Conservation (phyloP, 306 rosid species). For the Citrullus mucosospermus region DNA sequence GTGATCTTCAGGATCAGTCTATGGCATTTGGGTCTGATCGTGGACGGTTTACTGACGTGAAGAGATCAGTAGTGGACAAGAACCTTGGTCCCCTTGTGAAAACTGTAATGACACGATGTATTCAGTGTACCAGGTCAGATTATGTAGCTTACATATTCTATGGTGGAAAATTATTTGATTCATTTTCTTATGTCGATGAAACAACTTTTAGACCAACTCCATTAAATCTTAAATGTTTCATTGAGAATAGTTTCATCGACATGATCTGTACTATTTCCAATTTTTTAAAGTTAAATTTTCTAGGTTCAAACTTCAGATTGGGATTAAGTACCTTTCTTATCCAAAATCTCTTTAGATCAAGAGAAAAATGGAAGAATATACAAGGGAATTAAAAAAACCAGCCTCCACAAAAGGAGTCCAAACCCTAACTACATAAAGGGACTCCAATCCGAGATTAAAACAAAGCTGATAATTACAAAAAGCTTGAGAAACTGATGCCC, state of each 20-base stretch:
- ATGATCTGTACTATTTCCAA: neutral
- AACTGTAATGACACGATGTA: slow-evolving; percentile 98
- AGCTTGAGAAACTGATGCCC: too few species aligned
- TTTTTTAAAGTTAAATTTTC: neutral
- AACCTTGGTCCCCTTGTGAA: slow-evolving; percentile 97
- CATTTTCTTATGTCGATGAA: neutral
- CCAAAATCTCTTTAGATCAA: neutral
- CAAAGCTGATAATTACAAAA: too few species aligned
- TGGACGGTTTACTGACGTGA: slow-evolving; percentile 91
- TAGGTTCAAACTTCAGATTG: neutral
- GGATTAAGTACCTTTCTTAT: neutral
- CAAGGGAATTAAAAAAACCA: too few species aligned
- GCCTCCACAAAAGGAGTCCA: too few species aligned
- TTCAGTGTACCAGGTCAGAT: slow-evolving; percentile 90
- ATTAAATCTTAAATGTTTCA: neutral
- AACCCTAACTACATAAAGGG: too few species aligned
- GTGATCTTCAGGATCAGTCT: slow-evolving; percentile 99
- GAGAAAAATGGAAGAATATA: too few species aligned
- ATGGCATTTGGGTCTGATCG: slow-evolving; percentile 99
- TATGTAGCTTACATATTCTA: neutral
- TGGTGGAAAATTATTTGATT: neutral
- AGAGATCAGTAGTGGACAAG: slow-evolving; percentile 95
- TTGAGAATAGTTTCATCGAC: neutral
- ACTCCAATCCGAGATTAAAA: too few species aligned
- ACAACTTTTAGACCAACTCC: neutral